These are phyloP conservation scores for Pleurotus platypus DNA, from an alignment of 768 basidiomycete species.

Conservation along the genomic window DNA sequence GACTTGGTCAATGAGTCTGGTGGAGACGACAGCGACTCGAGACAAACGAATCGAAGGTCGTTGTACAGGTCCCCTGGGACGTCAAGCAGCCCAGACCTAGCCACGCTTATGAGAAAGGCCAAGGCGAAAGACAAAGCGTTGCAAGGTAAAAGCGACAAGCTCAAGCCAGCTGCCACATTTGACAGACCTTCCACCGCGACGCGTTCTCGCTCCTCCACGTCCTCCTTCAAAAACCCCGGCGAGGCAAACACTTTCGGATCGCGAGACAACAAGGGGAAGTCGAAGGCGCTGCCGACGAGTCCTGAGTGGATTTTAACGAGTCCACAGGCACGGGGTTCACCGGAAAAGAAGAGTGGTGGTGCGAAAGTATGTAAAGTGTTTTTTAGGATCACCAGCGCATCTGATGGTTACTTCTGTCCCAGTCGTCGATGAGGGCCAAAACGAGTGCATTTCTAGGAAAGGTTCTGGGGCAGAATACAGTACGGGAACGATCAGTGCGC, in stretches of 20 bases:
- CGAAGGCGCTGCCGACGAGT: constrained; percentile 16
- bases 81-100: constrained; percentile 88
- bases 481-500: constrained; percentile 68
- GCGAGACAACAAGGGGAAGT: constrained; percentile 33
- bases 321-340: constrained; percentile 35
- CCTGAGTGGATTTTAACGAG: constrained; percentile 49
- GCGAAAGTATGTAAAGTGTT: constrained; percentile 42
- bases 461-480: constrained; percentile 65
- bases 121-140: constrained; percentile 60
- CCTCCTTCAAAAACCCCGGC: constrained; percentile 23
- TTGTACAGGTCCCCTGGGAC: constrained; percentile 88
- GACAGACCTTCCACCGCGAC: constrained; percentile 38
- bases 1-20: constrained; percentile 58
- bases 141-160: constrained; percentile 26
- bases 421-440: constrained; percentile 69
- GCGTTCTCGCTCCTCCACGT: constrained; percentile 42
- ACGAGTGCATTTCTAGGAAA: constrained; percentile 81
- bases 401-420: no score
- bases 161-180: constrained; percentile 24
- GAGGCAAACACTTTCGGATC: constrained; percentile 14
- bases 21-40: constrained; percentile 53
- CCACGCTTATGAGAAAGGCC: constrained; percentile 80
- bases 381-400: neutral
- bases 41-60: constrained; percentile 74
- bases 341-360: constrained; percentile 39